Evolutionary conservation across 164 flowering plant species (phyloP), one percentile per base, ranked within the genome.

Genomic region (Liriodendron chinense): DNA sequence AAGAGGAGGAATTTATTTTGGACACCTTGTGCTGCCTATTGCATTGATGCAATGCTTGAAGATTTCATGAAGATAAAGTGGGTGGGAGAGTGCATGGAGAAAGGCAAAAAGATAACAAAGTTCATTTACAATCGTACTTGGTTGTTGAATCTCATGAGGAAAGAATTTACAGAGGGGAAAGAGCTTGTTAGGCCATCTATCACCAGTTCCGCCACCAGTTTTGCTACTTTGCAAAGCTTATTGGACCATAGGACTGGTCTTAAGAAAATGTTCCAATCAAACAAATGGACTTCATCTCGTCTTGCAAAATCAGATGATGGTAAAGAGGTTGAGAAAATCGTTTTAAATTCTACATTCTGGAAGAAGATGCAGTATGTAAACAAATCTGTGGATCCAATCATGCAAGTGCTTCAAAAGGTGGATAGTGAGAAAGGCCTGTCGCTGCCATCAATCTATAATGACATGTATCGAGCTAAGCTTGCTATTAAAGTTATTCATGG

Each of bases 11-110:
- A 78, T 70, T 76, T 91, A 77, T 91, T 89, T 78, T 92, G 97
- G 97, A 89, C 91, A 13, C 97, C 95, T 18, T 92, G 95, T 87
- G 91, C 92, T 56, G 80, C 85, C 61, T 78, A 84, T 80, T 85
- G 91, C 72, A 86, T 91, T 67, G 91, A 92, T 78, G 80, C 66
- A 47, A 87, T 91, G 82, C 92, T 91, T 69, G 88, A 87, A 81
- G 95, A 89, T 79, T 87, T 92, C 80, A 0, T 74, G 75, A 80
- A 86, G 74, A 84, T 92, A 73, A 91, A 86, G 75, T 80, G 85
- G 81, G 92, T 91, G 3, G 82, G 77, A 49, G 91, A 91, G 78
- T 88, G 93, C 82, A 77, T 91, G 80, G 89, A 87, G 62, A 89
- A 89, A 76, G 87, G 87, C 22, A 88, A 89, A 78, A 90, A 68